Conservation (phyloP, 1,139 yeast genomes). For the Hemisphaericaspora subhashii region DNA sequence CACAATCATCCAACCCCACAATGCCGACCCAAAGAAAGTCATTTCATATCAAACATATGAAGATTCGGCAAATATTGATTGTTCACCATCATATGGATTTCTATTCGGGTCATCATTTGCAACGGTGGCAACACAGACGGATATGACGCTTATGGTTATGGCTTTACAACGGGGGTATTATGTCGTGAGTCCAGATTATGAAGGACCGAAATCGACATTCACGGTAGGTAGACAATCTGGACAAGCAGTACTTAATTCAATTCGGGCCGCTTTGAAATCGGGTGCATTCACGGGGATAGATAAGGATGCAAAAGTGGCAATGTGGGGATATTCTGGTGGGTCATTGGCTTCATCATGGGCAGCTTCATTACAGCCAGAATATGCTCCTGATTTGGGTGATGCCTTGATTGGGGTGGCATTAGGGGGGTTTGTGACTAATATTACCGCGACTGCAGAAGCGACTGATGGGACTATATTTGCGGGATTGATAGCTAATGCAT, state of each 20-base stretch:
- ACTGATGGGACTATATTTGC: conserved; percentile 23
- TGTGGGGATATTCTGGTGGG: conserved; percentile 43
- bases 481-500: no score
- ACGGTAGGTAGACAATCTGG: conserved; percentile 32
- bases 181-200: conserved; percentile 35
- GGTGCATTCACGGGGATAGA: conserved; percentile 24
- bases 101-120: conserved; percentile 19
- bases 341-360: conserved; percentile 37
- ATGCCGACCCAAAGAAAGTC: conserved; percentile 28
- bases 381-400: conserved; percentile 30
- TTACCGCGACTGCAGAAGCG: conserved; percentile 20
- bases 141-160: conserved; percentile 17
- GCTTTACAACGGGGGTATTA: conserved; percentile 32
- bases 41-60: conserved; percentile 36
- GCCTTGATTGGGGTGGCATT: conserved; percentile 31
- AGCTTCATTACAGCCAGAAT: conserved; percentile 28
- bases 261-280: conserved; percentile 25
- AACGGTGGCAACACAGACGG: conserved; percentile 21
- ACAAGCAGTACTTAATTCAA: conserved; percentile 26
- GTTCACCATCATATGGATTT: conserved; percentile 36
- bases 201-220: conserved; percentile 29
- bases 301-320: conserved; percentile 22
- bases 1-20: conserved; percentile 32
- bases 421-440: conserved; percentile 33
- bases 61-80: conserved; percentile 28